Base-by-base conservation (phyloP, 768 basidiomycete species). In the Lepiota brunneoincarnata region DNA sequence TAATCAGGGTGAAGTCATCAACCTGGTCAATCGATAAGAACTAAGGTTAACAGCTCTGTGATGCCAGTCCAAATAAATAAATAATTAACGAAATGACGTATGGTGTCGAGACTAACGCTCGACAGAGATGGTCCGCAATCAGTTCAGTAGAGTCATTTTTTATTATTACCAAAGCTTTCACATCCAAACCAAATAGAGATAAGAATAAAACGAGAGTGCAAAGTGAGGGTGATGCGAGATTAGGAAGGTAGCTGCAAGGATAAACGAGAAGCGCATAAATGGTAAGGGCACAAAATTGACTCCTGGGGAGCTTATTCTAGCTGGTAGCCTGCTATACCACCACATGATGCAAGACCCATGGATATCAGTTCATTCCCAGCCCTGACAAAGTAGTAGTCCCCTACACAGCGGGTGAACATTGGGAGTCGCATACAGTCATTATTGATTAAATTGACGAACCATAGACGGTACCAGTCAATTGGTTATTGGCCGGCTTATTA, bases 301-400 rank as follows among this genome's bases (percentile, higher is more conserved):
- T 31, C 11, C 28, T 14, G 45, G 31, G 26, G 7, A 4, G 11
- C 45, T 5, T n/a, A 31, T 17, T 17, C 28, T 7, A 3, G 26
- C 7, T 28, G 26, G 4, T 7, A 7, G 26, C 26, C 31, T 28
- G 17, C 21, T 12, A n/a, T 51, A 36, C 28, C 52, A 37, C 56
- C 52, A 55, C 80, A 82, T 11, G 62, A 63, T 9, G 72, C 73
- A 36, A 84, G 61, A 2, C 74, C 74, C 64, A 75, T 73, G 26
- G 59, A 64, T 20, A 80, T 68, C 24, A 86, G 69, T 38, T 79
- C 74, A 60, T 81, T 84, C 5, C 78, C 82, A 1, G 78, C 75
- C 59, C 71, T 74, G 59, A 86, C 74, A 59, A 75, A 86, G 67
- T 81, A 86, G 63, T 85, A 83, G 65, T 86, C 84, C 18, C 82